Base-by-base conservation (phyloP, 148 eudicot species). In the Polygonum maritimum region DNA sequence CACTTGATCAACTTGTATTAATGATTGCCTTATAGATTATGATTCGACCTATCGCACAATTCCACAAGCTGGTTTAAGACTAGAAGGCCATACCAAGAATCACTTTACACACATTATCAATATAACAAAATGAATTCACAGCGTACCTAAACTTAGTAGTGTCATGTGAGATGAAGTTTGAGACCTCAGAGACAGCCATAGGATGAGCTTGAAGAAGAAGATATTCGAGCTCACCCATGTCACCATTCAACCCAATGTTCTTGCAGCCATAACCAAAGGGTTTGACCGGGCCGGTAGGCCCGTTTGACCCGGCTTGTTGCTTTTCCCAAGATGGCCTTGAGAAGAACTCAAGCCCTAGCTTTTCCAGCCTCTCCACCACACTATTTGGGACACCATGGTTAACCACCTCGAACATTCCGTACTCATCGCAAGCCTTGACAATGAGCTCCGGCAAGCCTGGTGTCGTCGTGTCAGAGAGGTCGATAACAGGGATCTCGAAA, bases 201-300 rank as follows among this genome's bases (percentile, higher is more conserved):
- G 86, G 85, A 71, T 86, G 48, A 70, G 74, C 21, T 18, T 51
- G 77, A 15, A 47, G 74, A n/a, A 88, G 86, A 45, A 88, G 77
- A 63, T 86, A 88, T 40, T 88, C 91, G 36, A 88, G 74, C 89
- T 88, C 85, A 18, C 91, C 89, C 10, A 86, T 76, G 45, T 88
- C 91, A 4, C 89, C 89, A 78, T 83, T 88, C 7, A 13, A 71
- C 47, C 91, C 91, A 73, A 88, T 86, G 40, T 74, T 83, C 79
- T 86, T 86, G 78, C 78, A 84, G 1, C 91, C 91, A 76, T 86
- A 88, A 16, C 91, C 89, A 77, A 88, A 92, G 0, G 99, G 98
- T 36, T 35, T 78, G 13, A 22, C 63, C 35, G 63, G 57, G 3
- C 82, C 92, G 7, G 86, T 88, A 2, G 26, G 31, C 54, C 39